phyloP scores from a whole-genome alignment of 768 basidiomycete species.

The Tricholoma furcatifolium region DNA sequence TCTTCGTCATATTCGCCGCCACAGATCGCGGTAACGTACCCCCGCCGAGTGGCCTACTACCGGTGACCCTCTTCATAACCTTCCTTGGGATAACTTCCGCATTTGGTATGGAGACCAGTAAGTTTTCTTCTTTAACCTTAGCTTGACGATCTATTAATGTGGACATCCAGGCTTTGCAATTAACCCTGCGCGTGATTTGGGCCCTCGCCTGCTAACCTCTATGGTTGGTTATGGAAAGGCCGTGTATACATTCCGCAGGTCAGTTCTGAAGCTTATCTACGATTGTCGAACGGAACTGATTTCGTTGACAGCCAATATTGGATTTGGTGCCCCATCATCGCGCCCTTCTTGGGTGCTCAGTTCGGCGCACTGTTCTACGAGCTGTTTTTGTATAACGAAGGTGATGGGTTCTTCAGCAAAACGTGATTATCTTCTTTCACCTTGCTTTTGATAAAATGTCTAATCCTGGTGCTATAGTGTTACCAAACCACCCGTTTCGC shows the following conservation, averaged over 20 bases:
- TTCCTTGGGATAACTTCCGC: slow-evolving; percentile 56
- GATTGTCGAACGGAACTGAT: background rate
- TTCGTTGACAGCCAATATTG: slow-evolving; percentile 56
- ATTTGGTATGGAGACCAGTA: slow-evolving; percentile 63
- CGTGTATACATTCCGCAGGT: slow-evolving; percentile 44
- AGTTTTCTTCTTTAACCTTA: background rate
- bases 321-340: slow-evolving; percentile 72
- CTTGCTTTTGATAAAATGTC: background rate
- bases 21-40: slow-evolving; percentile 54
- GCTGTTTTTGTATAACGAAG: slow-evolving; percentile 54
- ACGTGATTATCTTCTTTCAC: slow-evolving; percentile 32
- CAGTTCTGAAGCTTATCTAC: slow-evolving; percentile 18
- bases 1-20: slow-evolving; percentile 53
- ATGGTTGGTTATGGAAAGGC: slow-evolving; percentile 67
- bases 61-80: slow-evolving; percentile 55
- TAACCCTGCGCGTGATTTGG: slow-evolving; percentile 41
- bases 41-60: slow-evolving; percentile 50
- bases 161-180: slow-evolving; percentile 30
- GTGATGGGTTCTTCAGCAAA: slow-evolving; percentile 49
- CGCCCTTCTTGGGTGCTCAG: slow-evolving; percentile 61
- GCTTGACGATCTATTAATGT: background rate
- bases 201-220: slow-evolving; percentile 67
- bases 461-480: background rate
- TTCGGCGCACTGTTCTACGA: slow-evolving; percentile 60
- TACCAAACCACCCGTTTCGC: background rate